Evolutionary conservation across 495 filamentous ascomycete species (phyloP), one percentile per base, ranked within the genome.

Genomic region (Penicillium pancosmium): DNA sequence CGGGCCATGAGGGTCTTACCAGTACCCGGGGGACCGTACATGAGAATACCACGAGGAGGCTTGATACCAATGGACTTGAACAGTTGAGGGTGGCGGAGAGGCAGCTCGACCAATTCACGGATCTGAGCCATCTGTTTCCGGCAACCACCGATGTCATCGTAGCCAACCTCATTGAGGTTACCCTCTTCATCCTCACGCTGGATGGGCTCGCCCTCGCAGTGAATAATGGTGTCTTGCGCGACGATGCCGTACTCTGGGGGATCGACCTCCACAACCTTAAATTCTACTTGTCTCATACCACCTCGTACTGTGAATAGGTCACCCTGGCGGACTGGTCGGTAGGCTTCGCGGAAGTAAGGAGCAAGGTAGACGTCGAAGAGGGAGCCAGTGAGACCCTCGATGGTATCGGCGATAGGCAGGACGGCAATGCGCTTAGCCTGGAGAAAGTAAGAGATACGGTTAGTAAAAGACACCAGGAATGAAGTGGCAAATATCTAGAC

Each of bases 51-150:
- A 67, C 94, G 93, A 43, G 94, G 94, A 38, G 94, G 95, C 84
- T 98, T 98, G 80, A 98, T 97, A 87, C 94, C 94, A 66, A 98
- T 98, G 43, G 93, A 97, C 84, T 97, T 97, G 91, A 98, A 98
- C 21, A 98, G 89, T 72, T 97, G 94, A 54, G 94, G 94, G 75
- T 98, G 94, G 62, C 94, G 86, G 13, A 98, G 84, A 53, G 94
- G 94, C 67, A 98, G 81, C 83, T 98, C 94, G 59, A 98, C 94
- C 83, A 98, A 84, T 76, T 98, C 94, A 72, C 94, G 90, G 63
- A 98, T 95, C 81, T 98, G 94, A 57, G 94, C 94, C 94, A 98
- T 97, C 80, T 98, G 94, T 80, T 98, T 98, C 65, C 94, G 85
- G 85, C 94, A 98, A 59, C 94, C 94, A 86, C 94, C 94, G 75